Percentiles rank a stretch among this genome's conserved stretches.
phyloP scores from a whole-genome alignment of 2,329 filamentous ascomycete species.

The Ceratocystis papillata region DNA sequence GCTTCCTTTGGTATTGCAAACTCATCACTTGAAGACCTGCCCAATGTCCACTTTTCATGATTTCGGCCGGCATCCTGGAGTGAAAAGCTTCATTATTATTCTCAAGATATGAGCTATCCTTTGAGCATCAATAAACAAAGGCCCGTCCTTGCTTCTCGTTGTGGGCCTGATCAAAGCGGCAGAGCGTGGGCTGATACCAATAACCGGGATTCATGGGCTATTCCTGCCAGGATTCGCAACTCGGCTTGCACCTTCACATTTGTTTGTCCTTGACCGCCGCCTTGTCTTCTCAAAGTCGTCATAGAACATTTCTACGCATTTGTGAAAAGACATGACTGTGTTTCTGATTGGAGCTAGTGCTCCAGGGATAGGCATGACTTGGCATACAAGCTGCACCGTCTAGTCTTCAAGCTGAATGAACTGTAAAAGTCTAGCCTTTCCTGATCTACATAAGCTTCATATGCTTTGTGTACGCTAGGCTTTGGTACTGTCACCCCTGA shows the following conservation, averaged over 20 bases:
- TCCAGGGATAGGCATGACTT: neutral
- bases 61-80: neutral
- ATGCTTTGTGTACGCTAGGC: neutral
- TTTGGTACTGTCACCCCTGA: neutral
- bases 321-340: neutral
- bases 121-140: slow-evolving; percentile 2
- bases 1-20: neutral
- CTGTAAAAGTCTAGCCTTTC: neutral
- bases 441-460: neutral
- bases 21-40: neutral
- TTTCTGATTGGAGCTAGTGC: neutral
- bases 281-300: neutral
- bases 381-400: neutral
- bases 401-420: neutral
- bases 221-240: neutral
- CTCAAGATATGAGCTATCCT: neutral
- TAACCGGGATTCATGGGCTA: slow-evolving; percentile 8
- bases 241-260: neutral
- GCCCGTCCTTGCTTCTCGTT: neutral
- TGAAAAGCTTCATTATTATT: neutral
- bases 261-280: neutral
- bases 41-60: neutral
- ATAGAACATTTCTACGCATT: neutral
- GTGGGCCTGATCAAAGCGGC: slow-evolving; percentile 3
- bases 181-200: slow-evolving; percentile 2